Evolutionary conservation across 176 grass and related monocot species (phyloP).

Genomic region (Alloteropsis semialata): DNA sequence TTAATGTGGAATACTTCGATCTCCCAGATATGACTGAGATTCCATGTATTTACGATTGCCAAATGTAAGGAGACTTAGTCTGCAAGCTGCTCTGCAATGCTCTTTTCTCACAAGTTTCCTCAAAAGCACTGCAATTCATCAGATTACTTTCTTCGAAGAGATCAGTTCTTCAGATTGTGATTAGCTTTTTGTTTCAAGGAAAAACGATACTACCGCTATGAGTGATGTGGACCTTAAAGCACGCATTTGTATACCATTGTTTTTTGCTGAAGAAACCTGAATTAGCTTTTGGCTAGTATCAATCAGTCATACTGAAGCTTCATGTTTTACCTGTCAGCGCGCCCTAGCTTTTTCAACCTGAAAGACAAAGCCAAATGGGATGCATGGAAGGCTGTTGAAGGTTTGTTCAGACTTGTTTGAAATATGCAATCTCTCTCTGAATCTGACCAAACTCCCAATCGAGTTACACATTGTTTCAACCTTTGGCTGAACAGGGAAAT

Average conservation of each 20-base stretch:
- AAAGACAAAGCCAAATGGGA: conserved; percentile 85
- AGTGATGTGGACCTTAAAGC: neutral
- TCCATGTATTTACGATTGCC: neutral
- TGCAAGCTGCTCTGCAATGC: neutral
- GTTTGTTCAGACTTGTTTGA: neutral
- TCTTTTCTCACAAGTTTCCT: neutral
- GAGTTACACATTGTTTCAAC: neutral
- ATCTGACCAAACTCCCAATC: neutral
- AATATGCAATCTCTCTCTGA: neutral
- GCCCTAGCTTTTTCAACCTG: conserved; percentile 62
- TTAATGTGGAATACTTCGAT: neutral
- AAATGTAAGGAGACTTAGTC: neutral
- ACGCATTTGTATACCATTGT: neutral
- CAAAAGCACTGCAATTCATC: neutral
- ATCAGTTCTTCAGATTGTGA: neutral
- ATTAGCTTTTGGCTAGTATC: neutral
- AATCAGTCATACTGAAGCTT: neutral
- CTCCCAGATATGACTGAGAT: neutral
- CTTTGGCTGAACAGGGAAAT: conserved; percentile 45
- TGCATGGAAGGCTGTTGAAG: conserved; percentile 82
- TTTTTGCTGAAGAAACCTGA: neutral
- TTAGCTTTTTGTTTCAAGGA: neutral
- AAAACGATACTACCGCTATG: neutral
- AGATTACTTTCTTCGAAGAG: neutral
- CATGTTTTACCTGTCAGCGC: conserved; percentile 31